phyloP scores from a whole-genome alignment of 305 asterid genomes.

The Fraxinus latifolia region DNA sequence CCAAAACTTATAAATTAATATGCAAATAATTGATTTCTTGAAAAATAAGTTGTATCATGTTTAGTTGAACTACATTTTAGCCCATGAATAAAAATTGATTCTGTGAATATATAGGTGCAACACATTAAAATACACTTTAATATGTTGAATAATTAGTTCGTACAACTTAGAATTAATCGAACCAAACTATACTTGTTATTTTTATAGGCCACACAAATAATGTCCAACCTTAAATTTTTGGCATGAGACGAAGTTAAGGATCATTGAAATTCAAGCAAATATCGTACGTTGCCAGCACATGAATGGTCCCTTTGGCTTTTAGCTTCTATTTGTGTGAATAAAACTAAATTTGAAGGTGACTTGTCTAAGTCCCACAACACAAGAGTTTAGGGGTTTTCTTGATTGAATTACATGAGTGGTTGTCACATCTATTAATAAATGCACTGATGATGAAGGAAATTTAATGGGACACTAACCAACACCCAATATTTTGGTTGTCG shows the following conservation, averaged over 20 bases:
- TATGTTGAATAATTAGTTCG: background rate
- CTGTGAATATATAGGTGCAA: background rate
- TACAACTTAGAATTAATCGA: background rate
- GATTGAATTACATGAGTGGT: slow-evolving; percentile 28
- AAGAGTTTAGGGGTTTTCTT: slow-evolving; percentile 2
- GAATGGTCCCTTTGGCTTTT: slow-evolving; percentile 12
- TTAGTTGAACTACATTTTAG: background rate
- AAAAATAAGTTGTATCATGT: background rate
- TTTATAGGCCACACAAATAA: background rate
- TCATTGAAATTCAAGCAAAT: background rate
- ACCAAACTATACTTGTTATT: background rate
- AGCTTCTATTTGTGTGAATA: slow-evolving; percentile 10
- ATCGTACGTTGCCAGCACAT: background rate
- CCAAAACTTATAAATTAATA: background rate
- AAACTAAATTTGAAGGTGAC: slow-evolving; percentile 25
- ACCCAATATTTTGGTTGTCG: background rate
- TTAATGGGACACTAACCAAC: slow-evolving; percentile 17
- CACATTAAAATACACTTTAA: background rate
- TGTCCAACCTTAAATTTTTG: background rate
- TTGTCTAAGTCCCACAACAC: slow-evolving; percentile 18
- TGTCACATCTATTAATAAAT: slow-evolving; percentile 28
- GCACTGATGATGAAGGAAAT: slow-evolving; percentile 34
- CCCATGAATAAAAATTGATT: background rate
- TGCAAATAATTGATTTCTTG: background rate
- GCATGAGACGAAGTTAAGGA: slow-evolving; percentile 29